These are phyloP conservation scores for Cryptococcus sp. DNA, from an alignment of 1,284 basidiomycete genomes.

Conservation along the genomic window DNA sequence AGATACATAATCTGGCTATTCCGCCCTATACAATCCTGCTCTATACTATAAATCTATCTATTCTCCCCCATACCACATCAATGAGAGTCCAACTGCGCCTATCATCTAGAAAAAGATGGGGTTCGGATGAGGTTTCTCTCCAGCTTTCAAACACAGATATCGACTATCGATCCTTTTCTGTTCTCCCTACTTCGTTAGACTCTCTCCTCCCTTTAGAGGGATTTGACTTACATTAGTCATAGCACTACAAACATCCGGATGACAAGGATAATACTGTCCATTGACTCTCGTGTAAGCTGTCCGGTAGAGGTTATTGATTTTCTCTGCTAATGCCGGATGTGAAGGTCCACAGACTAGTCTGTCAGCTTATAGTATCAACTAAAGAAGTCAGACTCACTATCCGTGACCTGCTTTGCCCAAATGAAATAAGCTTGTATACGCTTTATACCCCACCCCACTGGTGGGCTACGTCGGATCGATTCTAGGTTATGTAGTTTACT, in stretches of 20 bases:
- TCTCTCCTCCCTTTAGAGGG: not conserved
- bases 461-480: conserved; percentile 41
- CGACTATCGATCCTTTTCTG: conserved; percentile 38
- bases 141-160: conserved; percentile 24
- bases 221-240: conserved; percentile 33
- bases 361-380: not conserved
- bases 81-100: too few relatives aligned
- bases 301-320: conserved; percentile 42
- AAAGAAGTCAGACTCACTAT: conserved; percentile 24
- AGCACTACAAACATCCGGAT: conserved; percentile 40
- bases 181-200: conserved; percentile 24
- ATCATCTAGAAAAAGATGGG: conserved; percentile 45
- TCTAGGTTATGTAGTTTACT: conserved; percentile 50
- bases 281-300: conserved; percentile 41
- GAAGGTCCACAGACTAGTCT: conserved; percentile 35
- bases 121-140: conserved; percentile 32
- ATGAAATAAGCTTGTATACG: conserved; percentile 47
- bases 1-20: too few relatives aligned
- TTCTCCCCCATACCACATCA: too few relatives aligned
- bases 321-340: conserved; percentile 35
- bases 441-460: conserved; percentile 43
- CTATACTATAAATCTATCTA: too few relatives aligned
- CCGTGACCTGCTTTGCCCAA: conserved; percentile 50
- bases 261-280: conserved; percentile 41
- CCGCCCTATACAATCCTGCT: too few relatives aligned